Conservation (phyloP, 768 basidiomycete genomes). For the Boletellus ananas region DNA sequence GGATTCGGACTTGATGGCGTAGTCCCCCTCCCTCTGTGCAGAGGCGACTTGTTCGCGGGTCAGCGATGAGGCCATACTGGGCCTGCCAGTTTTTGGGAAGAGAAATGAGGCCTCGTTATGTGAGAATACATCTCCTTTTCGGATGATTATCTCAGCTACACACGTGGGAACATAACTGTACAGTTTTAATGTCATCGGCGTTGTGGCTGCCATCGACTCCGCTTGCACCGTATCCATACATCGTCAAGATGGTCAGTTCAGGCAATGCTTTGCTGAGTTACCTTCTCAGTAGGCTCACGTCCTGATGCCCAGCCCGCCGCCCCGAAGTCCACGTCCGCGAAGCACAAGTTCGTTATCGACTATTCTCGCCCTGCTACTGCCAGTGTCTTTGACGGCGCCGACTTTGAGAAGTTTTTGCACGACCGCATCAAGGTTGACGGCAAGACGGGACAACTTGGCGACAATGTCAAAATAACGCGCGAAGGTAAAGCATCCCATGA, state of each 20-base stretch:
- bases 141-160: slow-evolving; percentile 9
- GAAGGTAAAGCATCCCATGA: slow-evolving; percentile 57
- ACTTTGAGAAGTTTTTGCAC: slow-evolving; percentile 85
- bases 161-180: slow-evolving; percentile 42
- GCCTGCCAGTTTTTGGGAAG: not conserved
- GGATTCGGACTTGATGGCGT: slow-evolving; percentile 76
- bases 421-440: slow-evolving; percentile 93
- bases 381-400: slow-evolving; percentile 57
- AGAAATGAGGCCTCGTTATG: slow-evolving; percentile 14
- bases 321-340: slow-evolving; percentile 49
- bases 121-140: slow-evolving; percentile 12
- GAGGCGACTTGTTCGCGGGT: slow-evolving; percentile 68
- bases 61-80: slow-evolving; percentile 33
- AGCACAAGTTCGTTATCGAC: slow-evolving; percentile 83
- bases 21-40: slow-evolving; percentile 73
- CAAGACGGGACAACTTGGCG: slow-evolving; percentile 88
- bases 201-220: not conserved
- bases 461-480: slow-evolving; percentile 79
- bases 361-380: slow-evolving; percentile 77
- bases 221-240: not conserved
- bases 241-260: slow-evolving; percentile 68
- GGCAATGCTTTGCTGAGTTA: slow-evolving; percentile 84
- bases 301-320: slow-evolving; percentile 51
- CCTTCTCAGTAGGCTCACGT: slow-evolving; percentile 89
- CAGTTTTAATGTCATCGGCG: slow-evolving; percentile 38